phyloP scores from a whole-genome alignment of 805 yeast genomes.

The Ogataea ramenticola region DNA sequence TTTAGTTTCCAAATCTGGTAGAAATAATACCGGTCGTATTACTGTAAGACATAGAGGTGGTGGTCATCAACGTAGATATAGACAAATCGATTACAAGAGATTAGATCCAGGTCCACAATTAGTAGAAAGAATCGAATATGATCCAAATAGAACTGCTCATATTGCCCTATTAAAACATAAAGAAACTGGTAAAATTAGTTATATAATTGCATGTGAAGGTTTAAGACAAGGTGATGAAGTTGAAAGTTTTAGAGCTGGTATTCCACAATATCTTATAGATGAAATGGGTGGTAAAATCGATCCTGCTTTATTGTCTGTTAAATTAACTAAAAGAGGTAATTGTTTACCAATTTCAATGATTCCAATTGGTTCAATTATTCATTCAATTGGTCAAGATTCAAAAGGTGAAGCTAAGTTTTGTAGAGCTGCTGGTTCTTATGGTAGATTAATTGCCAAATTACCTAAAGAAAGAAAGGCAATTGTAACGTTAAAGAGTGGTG shows the following conservation, averaged over 20 bases:
- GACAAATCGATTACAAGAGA: constrained; percentile 75
- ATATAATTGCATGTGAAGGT: constrained; percentile 88
- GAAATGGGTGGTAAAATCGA: constrained; percentile 91
- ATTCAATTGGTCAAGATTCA: constrained; percentile 73
- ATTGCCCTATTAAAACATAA: constrained; percentile 75
- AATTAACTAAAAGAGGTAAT: constrained; percentile 88
- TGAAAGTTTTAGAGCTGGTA: constrained; percentile 83
- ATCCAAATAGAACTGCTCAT: constrained; percentile 91
- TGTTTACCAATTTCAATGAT: constrained; percentile 89
- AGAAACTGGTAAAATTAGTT: constrained; percentile 56
- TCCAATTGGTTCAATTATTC: constrained; percentile 90
- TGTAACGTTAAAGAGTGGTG: constrained; percentile 83
- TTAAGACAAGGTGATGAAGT: constrained; percentile 87
- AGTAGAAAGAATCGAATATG: constrained; percentile 87
- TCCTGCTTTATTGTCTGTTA: constrained; percentile 82
- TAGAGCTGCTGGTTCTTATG: constrained; percentile 92
- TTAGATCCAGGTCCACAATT: constrained; percentile 60
- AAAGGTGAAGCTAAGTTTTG: constrained; percentile 83
- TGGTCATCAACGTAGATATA: constrained; percentile 83
- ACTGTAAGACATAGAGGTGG: constrained; percentile 96
- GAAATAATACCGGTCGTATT: constrained; percentile 82
- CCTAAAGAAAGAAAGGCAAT: constrained; percentile 67
- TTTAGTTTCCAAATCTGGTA: constrained; percentile 71
- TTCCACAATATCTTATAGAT: constrained; percentile 63
- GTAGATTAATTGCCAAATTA: constrained; percentile 73